These are phyloP conservation scores for Tuber magnatum DNA, from an alignment of 495 filamentous ascomycete genomes.

Conservation along the genomic window DNA sequence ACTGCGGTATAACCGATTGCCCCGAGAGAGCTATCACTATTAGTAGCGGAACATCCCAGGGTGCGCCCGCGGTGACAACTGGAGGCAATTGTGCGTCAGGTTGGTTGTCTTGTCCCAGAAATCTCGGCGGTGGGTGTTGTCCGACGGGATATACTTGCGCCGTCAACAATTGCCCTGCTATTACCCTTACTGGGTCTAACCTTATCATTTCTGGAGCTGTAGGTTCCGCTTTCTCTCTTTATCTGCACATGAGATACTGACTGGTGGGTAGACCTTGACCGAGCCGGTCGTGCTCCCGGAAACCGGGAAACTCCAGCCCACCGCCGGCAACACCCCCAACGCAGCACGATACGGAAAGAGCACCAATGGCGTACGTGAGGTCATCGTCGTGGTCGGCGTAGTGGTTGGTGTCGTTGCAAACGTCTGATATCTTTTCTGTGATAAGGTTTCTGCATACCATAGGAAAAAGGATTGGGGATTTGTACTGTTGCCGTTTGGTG, in stretches of 20 bases:
- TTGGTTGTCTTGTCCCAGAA: conserved; percentile 68
- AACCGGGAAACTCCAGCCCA: conserved; percentile 26
- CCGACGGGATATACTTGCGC: conserved; percentile 68
- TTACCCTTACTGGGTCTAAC: conserved; percentile 19
- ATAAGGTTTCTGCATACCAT: neutral
- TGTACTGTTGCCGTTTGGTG: neutral
- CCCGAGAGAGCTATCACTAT: conserved; percentile 54
- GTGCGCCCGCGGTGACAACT: conserved; percentile 42
- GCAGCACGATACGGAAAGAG: conserved; percentile 1
- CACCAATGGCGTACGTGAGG: conserved; percentile 12
- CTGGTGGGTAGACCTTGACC: conserved; percentile 21
- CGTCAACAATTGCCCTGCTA: conserved; percentile 52
- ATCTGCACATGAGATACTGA: conserved; percentile 9
- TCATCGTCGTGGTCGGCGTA: conserved; percentile 25
- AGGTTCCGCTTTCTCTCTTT: neutral
- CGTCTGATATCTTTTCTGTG: neutral
- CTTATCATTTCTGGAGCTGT: conserved; percentile 26
- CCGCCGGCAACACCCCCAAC: conserved; percentile 9
- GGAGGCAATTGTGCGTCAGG: conserved; percentile 56
- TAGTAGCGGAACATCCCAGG: conserved; percentile 59
- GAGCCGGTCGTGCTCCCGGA: conserved; percentile 18
- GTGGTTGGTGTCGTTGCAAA: conserved; percentile 28
- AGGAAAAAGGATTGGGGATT: neutral
- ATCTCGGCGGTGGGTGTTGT: conserved; percentile 67
- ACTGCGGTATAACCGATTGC: conserved; percentile 65